Base-by-base conservation (phyloP, 768 basidiomycete species). In the Hypholoma fasciculare region DNA sequence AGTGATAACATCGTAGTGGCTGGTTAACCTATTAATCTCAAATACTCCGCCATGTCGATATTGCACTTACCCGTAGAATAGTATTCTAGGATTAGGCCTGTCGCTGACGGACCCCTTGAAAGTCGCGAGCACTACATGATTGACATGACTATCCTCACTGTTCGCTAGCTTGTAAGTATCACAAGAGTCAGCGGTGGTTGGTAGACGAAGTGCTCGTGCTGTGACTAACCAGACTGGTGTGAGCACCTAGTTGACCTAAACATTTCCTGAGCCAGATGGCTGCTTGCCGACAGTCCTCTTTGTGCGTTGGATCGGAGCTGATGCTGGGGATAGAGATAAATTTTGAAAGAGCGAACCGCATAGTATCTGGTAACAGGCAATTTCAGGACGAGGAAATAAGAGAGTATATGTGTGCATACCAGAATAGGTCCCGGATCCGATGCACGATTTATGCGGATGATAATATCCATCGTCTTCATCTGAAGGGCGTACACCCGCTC, bases 1-100 rank as follows among this genome's bases (percentile, higher is more conserved):
- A 0, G 89, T 78, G 49, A 98, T 92, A n/a, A 98, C 93, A 65
- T 99, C 97, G 74, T 98, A 99, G 70, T 99, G 97, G 2, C 93
- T 93, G 49, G 17, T 23, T 44, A 51, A 57, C n/a, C 56, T 38
- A 26, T 16, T 20, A 26, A 26, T 8, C 37, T 19, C 20, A 11
- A 58, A 56, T 9, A 51, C 50, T 19, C 36, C 40, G 11, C 20
- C 9, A 34, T 7, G 6, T 9, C 30, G 6, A 34, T 7, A 7
- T 34, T 9, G 30, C 9, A 63, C 79, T 23, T 65, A 91, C 87
- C 95, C 96, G 63, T 98, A 99, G 72, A 96, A 96, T 12, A 98
- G 75, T 2, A 98, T 80, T 5, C 96, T 82, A 7, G 85, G 90
- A 59, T 87, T 88, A 2, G 75, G 73, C 26, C 75, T 70, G 61